phyloP scores from a whole-genome alignment of 2,329 filamentous ascomycete species.

The Aspergillus hortae region DNA sequence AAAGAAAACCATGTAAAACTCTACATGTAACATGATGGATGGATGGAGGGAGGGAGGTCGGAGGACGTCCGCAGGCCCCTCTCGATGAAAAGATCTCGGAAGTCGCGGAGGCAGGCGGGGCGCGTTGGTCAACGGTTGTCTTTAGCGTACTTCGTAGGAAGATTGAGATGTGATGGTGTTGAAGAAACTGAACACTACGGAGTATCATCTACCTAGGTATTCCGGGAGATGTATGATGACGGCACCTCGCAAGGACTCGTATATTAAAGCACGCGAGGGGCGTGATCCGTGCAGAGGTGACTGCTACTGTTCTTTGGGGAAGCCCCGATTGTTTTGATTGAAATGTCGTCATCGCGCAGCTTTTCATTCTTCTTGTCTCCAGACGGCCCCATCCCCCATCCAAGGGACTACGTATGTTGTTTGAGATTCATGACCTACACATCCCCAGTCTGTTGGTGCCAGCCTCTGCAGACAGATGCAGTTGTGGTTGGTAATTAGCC shows the following conservation, averaged over 20 bases:
- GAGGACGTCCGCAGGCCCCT: background rate
- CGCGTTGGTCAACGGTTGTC: background rate
- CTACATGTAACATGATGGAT: background rate
- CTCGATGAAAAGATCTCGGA: background rate
- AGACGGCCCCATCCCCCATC: background rate
- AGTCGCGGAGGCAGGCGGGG: background rate
- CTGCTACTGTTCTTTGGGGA: background rate
- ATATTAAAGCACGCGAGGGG: conserved; percentile 1
- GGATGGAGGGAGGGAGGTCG: background rate
- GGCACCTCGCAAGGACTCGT: background rate
- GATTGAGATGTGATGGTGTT: background rate
- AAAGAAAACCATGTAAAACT: too few relatives aligned
- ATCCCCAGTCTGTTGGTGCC: too few relatives aligned
- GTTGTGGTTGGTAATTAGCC: too few relatives aligned
- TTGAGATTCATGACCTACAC: background rate
- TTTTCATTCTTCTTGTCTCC: background rate
- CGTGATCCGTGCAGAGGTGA: conserved; percentile 7
- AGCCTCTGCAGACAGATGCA: too few relatives aligned
- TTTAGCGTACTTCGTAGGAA: background rate
- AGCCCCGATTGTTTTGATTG: background rate
- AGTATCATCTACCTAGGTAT: background rate
- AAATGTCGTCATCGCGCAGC: conserved; percentile 7
- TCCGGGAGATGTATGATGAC: background rate
- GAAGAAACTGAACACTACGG: background rate
- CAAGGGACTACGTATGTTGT: background rate